Percentiles rank a stretch among this genome's conserved stretches.
Evolutionary conservation across 805 yeast genomes (phyloP).

Genomic region (Metschnikowia anglica): DNA sequence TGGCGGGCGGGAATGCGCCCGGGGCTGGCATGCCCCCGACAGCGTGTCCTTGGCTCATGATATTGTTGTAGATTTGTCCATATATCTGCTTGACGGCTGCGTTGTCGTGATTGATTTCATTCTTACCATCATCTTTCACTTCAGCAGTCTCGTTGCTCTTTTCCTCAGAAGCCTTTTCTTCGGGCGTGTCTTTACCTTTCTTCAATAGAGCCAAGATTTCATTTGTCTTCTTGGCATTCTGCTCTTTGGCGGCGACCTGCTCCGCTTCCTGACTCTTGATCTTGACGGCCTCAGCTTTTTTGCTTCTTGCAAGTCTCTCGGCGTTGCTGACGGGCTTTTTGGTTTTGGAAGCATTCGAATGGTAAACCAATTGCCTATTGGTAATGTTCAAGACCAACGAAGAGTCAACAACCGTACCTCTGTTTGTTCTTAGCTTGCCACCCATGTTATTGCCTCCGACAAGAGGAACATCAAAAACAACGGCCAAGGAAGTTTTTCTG

Average conservation of each 20-base stretch:
- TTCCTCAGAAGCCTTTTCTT: background rate
- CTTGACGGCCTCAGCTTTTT: slow-evolving; percentile 12
- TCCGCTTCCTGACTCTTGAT: slow-evolving; percentile 8
- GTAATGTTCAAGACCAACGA: slow-evolving; percentile 78
- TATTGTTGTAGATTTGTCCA: slow-evolving; percentile 44
- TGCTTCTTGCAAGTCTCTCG: slow-evolving; percentile 17
- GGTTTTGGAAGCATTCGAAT: slow-evolving; percentile 60
- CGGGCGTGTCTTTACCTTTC: slow-evolving; percentile 13
- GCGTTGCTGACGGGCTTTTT: slow-evolving; percentile 30
- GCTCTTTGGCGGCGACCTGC: slow-evolving; percentile 12
- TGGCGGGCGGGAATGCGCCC: slow-evolving; percentile 6
- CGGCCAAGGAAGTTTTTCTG: slow-evolving; percentile 63
- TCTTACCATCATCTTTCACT: slow-evolving; percentile 8
- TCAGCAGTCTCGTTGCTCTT: background rate
- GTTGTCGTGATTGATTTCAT: slow-evolving; percentile 20
- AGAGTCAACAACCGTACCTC: slow-evolving; percentile 84
- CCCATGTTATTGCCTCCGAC: slow-evolving; percentile 80
- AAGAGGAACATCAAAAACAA: slow-evolving; percentile 80
- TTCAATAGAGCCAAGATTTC: slow-evolving; percentile 34
- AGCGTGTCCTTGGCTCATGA: slow-evolving; percentile 38
- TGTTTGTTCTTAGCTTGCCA: slow-evolving; percentile 70
- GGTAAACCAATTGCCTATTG: slow-evolving; percentile 70
- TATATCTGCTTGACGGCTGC: slow-evolving; percentile 42
- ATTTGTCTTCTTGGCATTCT: slow-evolving; percentile 29
- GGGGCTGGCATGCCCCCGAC: slow-evolving; percentile 9